A percentile compares a stretch with the other conserved stretches of the same genome.
Evolutionary conservation across 129 eudicot species (phyloP).

Genomic region (Centella asiatica): DNA sequence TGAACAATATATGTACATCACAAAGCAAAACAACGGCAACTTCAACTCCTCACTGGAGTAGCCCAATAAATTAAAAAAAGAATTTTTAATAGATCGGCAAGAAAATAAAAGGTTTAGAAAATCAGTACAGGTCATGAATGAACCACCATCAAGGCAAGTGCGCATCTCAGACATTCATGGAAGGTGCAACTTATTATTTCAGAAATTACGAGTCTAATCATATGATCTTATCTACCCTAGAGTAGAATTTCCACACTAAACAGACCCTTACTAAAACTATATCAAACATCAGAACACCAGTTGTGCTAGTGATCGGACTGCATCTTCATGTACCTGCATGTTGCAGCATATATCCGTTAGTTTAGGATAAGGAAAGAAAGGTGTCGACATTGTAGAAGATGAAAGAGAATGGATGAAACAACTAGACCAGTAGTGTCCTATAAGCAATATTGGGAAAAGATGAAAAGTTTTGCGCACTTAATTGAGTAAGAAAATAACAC

Average conservation of each 20-base stretch:
- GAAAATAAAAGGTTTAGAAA: too few relatives aligned
- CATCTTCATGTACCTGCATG: constrained; percentile 1
- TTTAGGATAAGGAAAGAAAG: not conserved
- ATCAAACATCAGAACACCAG: not conserved
- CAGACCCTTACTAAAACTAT: not conserved
- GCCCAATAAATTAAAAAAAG: too few relatives aligned
- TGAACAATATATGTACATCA: too few relatives aligned
- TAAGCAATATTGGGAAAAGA: too few relatives aligned
- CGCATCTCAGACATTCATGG: too few relatives aligned
- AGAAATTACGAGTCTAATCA: not conserved
- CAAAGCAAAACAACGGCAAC: too few relatives aligned
- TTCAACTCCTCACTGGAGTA: too few relatives aligned
- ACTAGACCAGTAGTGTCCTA: not conserved
- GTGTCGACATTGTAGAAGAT: not conserved
- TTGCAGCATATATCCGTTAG: not conserved
- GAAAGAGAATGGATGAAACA: not conserved
- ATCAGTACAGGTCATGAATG: too few relatives aligned
- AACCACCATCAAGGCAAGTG: too few relatives aligned
- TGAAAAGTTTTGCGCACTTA: not conserved
- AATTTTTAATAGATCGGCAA: too few relatives aligned
- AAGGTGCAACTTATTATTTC: not conserved
- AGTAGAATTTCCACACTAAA: not conserved
- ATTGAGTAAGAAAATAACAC: too few relatives aligned
- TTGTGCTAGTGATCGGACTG: not conserved
- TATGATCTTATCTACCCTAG: not conserved